A percentile compares a stretch with the other conserved stretches of the same genome.
These are phyloP conservation scores for Xylogone sp. DNA, from an alignment of 2,329 filamentous ascomycete genomes.

Conservation along the genomic window DNA sequence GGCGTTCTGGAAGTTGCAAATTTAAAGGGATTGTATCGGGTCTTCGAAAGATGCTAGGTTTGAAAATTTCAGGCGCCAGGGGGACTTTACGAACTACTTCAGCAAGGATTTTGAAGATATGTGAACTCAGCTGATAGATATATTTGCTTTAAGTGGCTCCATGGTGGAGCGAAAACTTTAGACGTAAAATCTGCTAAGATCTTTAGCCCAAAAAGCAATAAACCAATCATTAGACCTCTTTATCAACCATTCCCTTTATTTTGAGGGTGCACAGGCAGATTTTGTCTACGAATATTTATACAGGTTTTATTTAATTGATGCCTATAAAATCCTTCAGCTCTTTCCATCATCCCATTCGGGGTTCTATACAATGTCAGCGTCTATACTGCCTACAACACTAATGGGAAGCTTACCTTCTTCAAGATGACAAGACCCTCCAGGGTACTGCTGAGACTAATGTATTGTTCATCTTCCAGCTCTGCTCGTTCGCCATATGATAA, in stretches of 20 bases:
- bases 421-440: conserved; percentile 94
- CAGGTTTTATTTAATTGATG: conserved; percentile 20
- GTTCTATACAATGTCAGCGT: conserved; percentile 36
- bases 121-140: not conserved
- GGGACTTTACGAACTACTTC: not conserved
- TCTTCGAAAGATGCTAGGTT: conserved; percentile 85
- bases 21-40: conserved; percentile 85
- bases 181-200: too few species aligned
- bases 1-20: conserved; percentile 83
- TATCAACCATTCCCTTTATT: conserved; percentile 25
- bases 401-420: conserved; percentile 71
- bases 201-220: too few species aligned
- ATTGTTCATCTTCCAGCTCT: conserved; percentile 96
- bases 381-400: not conserved
- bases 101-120: not conserved
- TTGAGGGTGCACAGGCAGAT: conserved; percentile 15
- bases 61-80: not conserved
- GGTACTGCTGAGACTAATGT: conserved; percentile 85
- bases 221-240: not conserved
- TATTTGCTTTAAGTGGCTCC: not conserved
- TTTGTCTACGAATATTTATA: conserved; percentile 28
- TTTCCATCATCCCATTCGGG: conserved; percentile 52
- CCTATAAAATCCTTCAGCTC: conserved; percentile 20
- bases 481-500: conserved; percentile 93
- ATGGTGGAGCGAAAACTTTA: not conserved